Conservation (phyloP, 768 basidiomycete genomes). For the Kwoniella sp. region DNA sequence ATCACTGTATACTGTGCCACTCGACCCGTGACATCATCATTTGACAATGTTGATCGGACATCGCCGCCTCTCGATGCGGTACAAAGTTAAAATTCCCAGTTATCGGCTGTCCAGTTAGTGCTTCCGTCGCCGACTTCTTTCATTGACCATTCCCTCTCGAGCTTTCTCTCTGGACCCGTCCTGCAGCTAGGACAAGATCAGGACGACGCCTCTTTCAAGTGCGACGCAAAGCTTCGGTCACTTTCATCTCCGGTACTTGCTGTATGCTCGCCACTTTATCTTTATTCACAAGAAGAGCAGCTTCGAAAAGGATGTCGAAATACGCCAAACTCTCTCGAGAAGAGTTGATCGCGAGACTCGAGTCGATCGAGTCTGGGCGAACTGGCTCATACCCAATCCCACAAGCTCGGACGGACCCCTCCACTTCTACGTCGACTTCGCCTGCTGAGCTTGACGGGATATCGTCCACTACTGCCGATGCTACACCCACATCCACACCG, state of each 20-base stretch:
- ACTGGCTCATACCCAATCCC: neutral
- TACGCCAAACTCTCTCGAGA: constrained; percentile 69
- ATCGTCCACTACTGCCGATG: constrained; percentile 16
- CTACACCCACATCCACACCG: constrained; percentile 40
- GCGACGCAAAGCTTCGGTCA: neutral
- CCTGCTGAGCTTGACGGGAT: constrained; percentile 14
- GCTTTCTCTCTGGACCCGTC: neutral
- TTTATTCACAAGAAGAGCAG: constrained; percentile 9
- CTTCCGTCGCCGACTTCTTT: no score
- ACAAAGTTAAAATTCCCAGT: no score
- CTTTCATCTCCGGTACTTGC: neutral
- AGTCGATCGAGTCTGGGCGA: constrained; percentile 60
- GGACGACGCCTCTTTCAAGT: no score
- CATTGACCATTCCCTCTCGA: no score
- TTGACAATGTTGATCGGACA: neutral
- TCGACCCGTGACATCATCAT: no score
- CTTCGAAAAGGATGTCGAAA: constrained; percentile 14
- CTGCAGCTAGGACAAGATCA: no score
- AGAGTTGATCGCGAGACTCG: constrained; percentile 69
- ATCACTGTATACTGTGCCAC: no score
- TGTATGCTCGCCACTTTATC: constrained; percentile 9
- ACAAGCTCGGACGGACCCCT: neutral
- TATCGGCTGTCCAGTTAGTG: no score
- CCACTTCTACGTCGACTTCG: neutral
- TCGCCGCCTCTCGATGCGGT: no score